Evolutionary conservation across 176 grass and related monocot species (phyloP).

Genomic region (Panicum miliaceum): DNA sequence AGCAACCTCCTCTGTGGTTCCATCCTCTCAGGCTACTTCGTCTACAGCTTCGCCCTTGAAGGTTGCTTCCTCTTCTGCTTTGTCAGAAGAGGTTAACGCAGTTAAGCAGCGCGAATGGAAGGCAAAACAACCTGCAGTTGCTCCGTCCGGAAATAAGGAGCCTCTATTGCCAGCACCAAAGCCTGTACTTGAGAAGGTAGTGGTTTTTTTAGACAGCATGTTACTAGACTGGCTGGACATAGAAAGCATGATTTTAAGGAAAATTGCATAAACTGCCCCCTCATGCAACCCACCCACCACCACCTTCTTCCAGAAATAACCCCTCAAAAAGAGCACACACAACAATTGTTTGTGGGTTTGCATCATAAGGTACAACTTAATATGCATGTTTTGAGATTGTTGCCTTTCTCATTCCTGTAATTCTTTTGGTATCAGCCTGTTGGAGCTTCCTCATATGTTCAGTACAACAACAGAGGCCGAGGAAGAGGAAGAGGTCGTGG

Average conservation of each 20-base stretch:
- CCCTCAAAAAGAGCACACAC: not conserved
- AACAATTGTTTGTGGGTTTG: not conserved
- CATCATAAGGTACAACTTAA: not conserved
- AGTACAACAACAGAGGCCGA: conserved; percentile 70
- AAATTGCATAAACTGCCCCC: not conserved
- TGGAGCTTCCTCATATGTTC: conserved; percentile 59
- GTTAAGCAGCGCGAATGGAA: conserved; percentile 50
- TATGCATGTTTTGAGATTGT: conserved; percentile 22
- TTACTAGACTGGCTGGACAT: not conserved
- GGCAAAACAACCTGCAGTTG: conserved; percentile 53
- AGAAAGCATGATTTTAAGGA: not conserved
- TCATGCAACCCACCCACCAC: not conserved
- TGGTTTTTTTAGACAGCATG: not conserved
- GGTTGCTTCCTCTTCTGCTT: conserved; percentile 40
- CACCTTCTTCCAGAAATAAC: not conserved
- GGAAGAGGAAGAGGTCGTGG: conserved; percentile 83
- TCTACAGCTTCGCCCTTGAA: conserved; percentile 22
- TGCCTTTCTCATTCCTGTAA: conserved; percentile 21
- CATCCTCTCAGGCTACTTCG: conserved; percentile 29
- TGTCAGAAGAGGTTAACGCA: conserved; percentile 37
- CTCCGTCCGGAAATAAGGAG: conserved; percentile 54
- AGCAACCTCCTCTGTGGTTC: conserved; percentile 28
- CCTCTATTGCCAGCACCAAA: conserved; percentile 79
- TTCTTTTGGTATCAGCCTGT: conserved; percentile 56
- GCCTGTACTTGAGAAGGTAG: conserved; percentile 68